Conservation (phyloP, 164 flowering plant species). For the Vitis rotundifolia region DNA sequence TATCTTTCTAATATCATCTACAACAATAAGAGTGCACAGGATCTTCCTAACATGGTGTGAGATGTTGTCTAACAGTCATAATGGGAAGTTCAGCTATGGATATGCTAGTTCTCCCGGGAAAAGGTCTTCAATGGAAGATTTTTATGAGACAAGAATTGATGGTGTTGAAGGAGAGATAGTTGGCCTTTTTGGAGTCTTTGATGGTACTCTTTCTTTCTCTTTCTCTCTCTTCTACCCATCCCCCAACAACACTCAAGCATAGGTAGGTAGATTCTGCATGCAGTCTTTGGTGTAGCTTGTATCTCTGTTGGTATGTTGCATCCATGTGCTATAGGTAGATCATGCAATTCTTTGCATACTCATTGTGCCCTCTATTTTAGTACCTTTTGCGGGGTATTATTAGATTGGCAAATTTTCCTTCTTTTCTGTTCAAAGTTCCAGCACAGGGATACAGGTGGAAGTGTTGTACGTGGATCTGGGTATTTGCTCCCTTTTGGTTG, state of each 20-base stretch:
- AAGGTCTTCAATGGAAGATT: conserved; percentile 97
- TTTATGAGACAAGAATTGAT: conserved; percentile 90
- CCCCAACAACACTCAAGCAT: too few relatives aligned
- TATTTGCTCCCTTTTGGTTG: conserved; percentile 11
- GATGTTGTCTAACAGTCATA: conserved; percentile 60
- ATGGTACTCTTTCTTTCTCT: conserved; percentile 49
- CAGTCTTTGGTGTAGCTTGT: too few relatives aligned
- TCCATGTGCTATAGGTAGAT: too few relatives aligned
- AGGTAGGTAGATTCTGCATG: too few relatives aligned
- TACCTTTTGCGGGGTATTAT: too few relatives aligned
- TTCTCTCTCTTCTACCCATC: background rate
- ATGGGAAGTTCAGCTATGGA: conserved; percentile 96
- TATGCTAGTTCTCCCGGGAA: conserved; percentile 97
- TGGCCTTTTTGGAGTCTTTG: conserved; percentile 98
- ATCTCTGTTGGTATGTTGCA: too few relatives aligned
- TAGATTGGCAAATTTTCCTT: too few relatives aligned
- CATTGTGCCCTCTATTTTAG: too few relatives aligned
- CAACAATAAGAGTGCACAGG: background rate
- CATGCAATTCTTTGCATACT: too few relatives aligned
- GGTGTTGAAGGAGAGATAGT: conserved; percentile 93
- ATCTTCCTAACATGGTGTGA: conserved; percentile 5
- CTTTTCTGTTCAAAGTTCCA: too few relatives aligned
- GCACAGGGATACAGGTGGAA: too few relatives aligned
- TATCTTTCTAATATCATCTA: background rate
- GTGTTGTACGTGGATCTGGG: background rate